Conservation (phyloP, 257 asterid genomes). For the Lithospermum erythrorhizon region DNA sequence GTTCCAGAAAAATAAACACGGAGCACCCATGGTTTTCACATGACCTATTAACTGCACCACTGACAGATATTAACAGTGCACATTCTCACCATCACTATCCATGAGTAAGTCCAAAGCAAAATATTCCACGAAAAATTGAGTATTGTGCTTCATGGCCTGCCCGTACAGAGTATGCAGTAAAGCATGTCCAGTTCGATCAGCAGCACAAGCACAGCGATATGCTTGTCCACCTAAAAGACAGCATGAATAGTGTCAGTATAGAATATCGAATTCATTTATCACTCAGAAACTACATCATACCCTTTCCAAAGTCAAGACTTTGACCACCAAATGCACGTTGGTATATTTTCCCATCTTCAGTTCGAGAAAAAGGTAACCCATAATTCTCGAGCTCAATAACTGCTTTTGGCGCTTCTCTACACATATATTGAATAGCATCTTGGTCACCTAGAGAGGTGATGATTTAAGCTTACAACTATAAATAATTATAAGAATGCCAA, state of each 20-base stretch:
- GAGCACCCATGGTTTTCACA: background rate
- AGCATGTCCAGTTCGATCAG: constrained; percentile 99
- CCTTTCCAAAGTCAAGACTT: constrained; percentile 91
- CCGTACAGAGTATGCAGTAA: constrained; percentile 94
- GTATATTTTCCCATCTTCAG: constrained; percentile 93
- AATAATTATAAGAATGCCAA: background rate
- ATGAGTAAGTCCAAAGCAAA: constrained; percentile 85
- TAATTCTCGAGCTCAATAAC: constrained; percentile 87
- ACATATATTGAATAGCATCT: constrained; percentile 93
- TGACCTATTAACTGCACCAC: too few species aligned
- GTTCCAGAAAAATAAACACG: background rate
- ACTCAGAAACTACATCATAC: constrained; percentile 21
- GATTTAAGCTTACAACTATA: constrained; percentile 12
- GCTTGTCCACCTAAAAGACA: constrained; percentile 83
- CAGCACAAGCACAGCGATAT: constrained; percentile 98
- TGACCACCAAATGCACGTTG: constrained; percentile 99
- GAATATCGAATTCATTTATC: background rate
- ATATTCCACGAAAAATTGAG: constrained; percentile 92
- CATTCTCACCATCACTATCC: constrained; percentile 63
- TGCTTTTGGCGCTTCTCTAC: constrained; percentile 93
- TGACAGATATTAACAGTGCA: background rate
- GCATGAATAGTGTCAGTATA: background rate
- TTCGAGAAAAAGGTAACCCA: constrained; percentile 92
- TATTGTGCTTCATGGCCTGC: constrained; percentile 97
- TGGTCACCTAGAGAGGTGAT: constrained; percentile 57